These are phyloP conservation scores for Euryodendron excelsum DNA, from an alignment of 148 eudicot species.

Conservation along the genomic window DNA sequence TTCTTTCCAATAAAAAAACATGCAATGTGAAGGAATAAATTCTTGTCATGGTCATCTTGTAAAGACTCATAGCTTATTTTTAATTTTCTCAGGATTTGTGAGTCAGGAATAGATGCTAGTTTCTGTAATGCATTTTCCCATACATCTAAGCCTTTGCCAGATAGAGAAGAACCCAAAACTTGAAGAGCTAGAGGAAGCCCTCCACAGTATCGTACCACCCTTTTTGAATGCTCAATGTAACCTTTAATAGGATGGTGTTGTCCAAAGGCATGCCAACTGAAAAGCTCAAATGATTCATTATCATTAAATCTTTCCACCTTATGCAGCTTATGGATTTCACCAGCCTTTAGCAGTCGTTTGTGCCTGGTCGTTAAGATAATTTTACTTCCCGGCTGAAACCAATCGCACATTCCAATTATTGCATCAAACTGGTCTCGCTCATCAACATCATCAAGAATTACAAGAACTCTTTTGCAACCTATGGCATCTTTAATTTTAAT, in stretches of 20 bases:
- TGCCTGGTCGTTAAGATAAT: neutral
- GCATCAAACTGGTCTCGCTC: neutral
- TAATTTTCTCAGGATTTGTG: neutral
- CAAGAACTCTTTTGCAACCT: neutral
- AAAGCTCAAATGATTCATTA: neutral
- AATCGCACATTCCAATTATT: neutral
- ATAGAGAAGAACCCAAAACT: constrained; percentile 14
- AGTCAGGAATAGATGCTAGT: neutral
- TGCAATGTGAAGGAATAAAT: neutral
- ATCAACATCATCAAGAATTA: neutral
- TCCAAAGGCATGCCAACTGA: constrained; percentile 1
- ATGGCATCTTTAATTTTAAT: constrained; percentile 3
- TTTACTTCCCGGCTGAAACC: neutral
- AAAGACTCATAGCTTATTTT: neutral
- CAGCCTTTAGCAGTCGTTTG: neutral
- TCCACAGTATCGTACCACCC: neutral
- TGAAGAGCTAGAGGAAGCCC: constrained; percentile 22
- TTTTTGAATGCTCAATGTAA: constrained; percentile 5
- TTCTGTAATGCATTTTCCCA: neutral
- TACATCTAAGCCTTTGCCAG: neutral
- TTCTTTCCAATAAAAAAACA: neutral
- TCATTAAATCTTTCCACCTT: neutral
- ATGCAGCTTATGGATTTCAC: neutral
- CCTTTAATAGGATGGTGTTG: constrained; percentile 8
- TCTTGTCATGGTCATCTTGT: neutral